Base-by-base conservation (phyloP, 2,329 filamentous ascomycete species). In the Capronia coronata region DNA sequence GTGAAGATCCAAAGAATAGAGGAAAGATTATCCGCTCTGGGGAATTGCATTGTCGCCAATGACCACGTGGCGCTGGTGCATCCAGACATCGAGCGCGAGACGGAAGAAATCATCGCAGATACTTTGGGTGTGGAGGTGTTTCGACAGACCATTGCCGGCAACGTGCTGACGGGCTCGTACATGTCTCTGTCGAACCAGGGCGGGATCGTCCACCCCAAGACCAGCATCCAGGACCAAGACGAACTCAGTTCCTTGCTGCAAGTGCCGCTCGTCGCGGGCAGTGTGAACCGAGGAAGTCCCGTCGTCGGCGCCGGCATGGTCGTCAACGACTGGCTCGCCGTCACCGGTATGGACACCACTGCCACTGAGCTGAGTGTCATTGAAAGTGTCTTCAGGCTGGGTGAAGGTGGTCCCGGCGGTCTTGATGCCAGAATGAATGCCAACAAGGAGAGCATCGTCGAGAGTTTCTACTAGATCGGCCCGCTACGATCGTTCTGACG, bases 291-390 rank as follows among this genome's bases (percentile, higher is more conserved):
- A 57, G 93, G 93, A 55, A 89, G 83, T 65, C 83, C 88, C 53
- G 90, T 98, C 23, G 90, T 98, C n/a, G 93, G 93, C 49, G 93
- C 91, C 1, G 89, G 89, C 37, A 93, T 94, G 86, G 89, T 95
- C 3, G 89, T 95, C 57, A 95, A 96, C 67, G 91, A 97, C 76
- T 96, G 91, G 90, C 81, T 96, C 71, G 89, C 91, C 23, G 87
- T 96, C 23, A 94, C 89, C 4, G 90, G 90, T 19, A 76, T 95
- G 57, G 90, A 96, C 68, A 95, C 91, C 39, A 96, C 90, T 16
- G 90, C 91, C n/a, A 97, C 93, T 1, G 93, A 98, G 74, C 75
- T 98, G 63, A 94, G 88, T 65, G 93, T 98, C 51, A 80, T 98
- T 49, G 93, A 98, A 78, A 90, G 84, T 63, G 90, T 98, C 58